Evolutionary conservation across 306 rosid genomes (phyloP).

Genomic region (Ziziphus jujuba): DNA sequence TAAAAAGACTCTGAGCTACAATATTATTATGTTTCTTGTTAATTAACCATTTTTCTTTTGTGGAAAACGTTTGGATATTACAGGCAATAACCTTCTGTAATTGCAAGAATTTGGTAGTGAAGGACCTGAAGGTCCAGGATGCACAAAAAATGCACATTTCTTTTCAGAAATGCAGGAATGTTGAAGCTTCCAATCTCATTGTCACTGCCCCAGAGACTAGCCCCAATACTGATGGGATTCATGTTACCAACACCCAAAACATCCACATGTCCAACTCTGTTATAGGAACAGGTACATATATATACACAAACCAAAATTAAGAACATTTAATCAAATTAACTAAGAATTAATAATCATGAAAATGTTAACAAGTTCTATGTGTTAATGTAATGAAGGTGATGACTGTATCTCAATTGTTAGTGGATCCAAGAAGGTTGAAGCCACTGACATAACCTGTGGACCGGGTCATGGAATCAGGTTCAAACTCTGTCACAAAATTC

Average conservation of each 20-base stretch:
- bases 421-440: slow-evolving; percentile 57
- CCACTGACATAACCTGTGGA: slow-evolving; percentile 65
- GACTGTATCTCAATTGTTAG: slow-evolving; percentile 81
- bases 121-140: slow-evolving; percentile 42
- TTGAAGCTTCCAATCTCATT: slow-evolving; percentile 39
- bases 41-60: not conserved
- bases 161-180: slow-evolving; percentile 45
- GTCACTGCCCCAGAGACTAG: slow-evolving; percentile 59
- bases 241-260: slow-evolving; percentile 55
- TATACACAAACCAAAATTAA: not conserved
- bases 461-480: slow-evolving; percentile 92
- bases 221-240: slow-evolving; percentile 89
- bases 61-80: not conserved
- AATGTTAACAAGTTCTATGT: not conserved
- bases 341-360: slow-evolving; percentile 53
- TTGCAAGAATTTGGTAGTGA: slow-evolving; percentile 44
- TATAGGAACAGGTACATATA: slow-evolving; percentile 60
- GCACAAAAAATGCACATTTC: slow-evolving; percentile 64
- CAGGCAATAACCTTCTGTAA: slow-evolving; percentile 64
- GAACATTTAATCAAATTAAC: not conserved
- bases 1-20: no score
- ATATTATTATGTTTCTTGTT: not conserved
- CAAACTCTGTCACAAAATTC: no score
- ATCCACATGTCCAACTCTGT: slow-evolving; percentile 48
- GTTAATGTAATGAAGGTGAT: slow-evolving; percentile 47